phyloP scores from a whole-genome alignment of 1,284 basidiomycete genomes.

The Irpex sp. region DNA sequence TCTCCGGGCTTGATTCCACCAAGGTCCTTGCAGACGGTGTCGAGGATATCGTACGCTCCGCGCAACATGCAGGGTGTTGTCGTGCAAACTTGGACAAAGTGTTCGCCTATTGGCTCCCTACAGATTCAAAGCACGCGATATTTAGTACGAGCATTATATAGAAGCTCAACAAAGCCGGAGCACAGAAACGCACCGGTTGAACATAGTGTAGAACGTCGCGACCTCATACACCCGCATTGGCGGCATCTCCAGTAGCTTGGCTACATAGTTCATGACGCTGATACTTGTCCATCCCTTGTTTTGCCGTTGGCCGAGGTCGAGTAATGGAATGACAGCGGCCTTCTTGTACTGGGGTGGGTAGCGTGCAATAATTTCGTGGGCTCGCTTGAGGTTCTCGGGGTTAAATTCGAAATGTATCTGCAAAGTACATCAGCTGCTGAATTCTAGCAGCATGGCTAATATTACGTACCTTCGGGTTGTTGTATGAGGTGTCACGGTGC shows the following conservation, averaged over 20 bases:
- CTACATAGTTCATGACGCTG: constrained; percentile 98
- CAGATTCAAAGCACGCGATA: neutral
- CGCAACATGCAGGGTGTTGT: constrained; percentile 98
- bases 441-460: neutral
- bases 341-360: constrained; percentile 99
- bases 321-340: constrained; percentile 93
- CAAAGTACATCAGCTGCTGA: neutral
- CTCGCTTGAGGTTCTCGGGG: constrained; percentile 78
- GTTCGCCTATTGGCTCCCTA: constrained; percentile 91
- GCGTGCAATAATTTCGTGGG: constrained; percentile 85
- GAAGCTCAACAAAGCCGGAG: neutral
- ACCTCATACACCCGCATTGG: constrained; percentile 99
- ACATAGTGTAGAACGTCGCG: constrained; percentile 99
- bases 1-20: constrained; percentile 85
- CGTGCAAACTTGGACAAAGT: constrained; percentile 98
- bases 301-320: constrained; percentile 96
- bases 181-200: constrained; percentile 68
- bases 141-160: neutral
- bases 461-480: constrained; percentile 73
- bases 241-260: constrained; percentile 89
- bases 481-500: constrained; percentile 94
- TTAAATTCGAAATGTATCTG: constrained; percentile 92
- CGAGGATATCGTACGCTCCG: constrained; percentile 87
- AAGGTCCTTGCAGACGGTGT: constrained; percentile 83
- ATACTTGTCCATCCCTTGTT: constrained; percentile 99